These are phyloP conservation scores for Platismatia glauca DNA, from an alignment of 495 filamentous ascomycete genomes.

Conservation along the genomic window DNA sequence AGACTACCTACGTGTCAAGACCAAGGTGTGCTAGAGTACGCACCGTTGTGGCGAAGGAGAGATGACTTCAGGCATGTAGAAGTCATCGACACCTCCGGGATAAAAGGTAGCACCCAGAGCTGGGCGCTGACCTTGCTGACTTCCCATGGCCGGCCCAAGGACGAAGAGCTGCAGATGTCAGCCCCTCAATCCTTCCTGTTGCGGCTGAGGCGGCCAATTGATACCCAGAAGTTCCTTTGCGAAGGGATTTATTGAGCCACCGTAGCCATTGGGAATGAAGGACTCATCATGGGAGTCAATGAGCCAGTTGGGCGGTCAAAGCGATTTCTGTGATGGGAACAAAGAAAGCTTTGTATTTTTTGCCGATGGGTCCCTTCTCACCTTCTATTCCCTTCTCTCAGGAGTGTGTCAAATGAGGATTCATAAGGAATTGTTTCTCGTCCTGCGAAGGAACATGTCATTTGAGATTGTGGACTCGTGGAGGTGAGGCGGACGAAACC, in stretches of 20 bases:
- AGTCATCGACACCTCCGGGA: slow-evolving; percentile 83
- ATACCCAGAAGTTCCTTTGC: not conserved
- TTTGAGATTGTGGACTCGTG: no score
- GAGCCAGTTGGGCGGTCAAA: not conserved
- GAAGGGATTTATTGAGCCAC: not conserved
- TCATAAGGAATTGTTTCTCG: not conserved
- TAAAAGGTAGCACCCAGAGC: slow-evolving; percentile 76
- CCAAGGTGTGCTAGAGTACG: slow-evolving; percentile 28
- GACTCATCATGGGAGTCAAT: not conserved
- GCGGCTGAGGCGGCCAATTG: not conserved
- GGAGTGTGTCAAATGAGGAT: not conserved
- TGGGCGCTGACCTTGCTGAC: slow-evolving; percentile 38
- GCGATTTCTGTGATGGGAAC: not conserved
- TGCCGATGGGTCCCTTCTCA: not conserved
- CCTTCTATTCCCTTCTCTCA: no score
- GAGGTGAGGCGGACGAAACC: not conserved
- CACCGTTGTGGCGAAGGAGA: slow-evolving; percentile 88
- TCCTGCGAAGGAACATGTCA: not conserved
- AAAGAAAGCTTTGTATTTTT: not conserved
- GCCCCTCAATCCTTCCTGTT: not conserved
- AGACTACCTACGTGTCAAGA: slow-evolving; percentile 12
- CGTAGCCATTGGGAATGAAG: not conserved
- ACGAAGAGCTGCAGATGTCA: not conserved
- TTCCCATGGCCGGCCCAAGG: slow-evolving; percentile 5
- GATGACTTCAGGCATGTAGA: slow-evolving; percentile 67